Evolutionary conservation across 768 basidiomycete species (phyloP).

Genomic region (Cubamyces sp.): DNA sequence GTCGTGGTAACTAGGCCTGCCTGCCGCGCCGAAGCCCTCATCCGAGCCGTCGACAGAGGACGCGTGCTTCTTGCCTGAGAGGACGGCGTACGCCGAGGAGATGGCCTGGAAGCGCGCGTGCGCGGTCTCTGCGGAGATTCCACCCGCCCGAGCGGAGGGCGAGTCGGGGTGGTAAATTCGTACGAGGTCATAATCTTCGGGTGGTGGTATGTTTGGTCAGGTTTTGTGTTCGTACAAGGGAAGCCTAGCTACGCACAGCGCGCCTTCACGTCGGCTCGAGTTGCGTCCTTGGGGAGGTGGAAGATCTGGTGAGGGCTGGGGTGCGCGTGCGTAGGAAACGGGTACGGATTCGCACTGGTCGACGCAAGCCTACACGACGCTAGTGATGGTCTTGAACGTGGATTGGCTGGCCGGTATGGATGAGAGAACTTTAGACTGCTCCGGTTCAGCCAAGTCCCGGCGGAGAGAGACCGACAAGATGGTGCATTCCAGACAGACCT

Average conservation of each 20-base stretch:
- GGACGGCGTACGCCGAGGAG: constrained; percentile 64
- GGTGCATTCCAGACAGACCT: neutral
- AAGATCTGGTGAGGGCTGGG: constrained; percentile 47
- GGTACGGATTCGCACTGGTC: constrained; percentile 37
- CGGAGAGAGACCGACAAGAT: neutral
- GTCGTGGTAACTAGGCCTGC: constrained; percentile 28
- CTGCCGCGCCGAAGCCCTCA: neutral
- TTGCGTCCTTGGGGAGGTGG: constrained; percentile 41
- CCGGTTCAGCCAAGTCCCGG: neutral
- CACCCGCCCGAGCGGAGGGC: constrained; percentile 40
- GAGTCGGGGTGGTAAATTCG: constrained; percentile 81
- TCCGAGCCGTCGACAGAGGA: constrained; percentile 31
- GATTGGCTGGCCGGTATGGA: neutral
- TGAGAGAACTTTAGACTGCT: neutral
- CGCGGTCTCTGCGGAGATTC: constrained; percentile 49
- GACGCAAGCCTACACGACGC: constrained; percentile 11
- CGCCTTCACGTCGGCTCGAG: constrained; percentile 41
- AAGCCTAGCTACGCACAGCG: constrained; percentile 37
- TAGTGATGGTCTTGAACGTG: neutral
- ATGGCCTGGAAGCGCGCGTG: constrained; percentile 74
- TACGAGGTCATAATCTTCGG: constrained; percentile 77
- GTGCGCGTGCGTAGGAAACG: constrained; percentile 37
- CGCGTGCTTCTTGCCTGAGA: constrained; percentile 50
- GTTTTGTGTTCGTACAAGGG: constrained; percentile 19
- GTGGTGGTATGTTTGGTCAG: neutral